Evolutionary conservation across 2,329 filamentous ascomycete species (phyloP), one percentile per base, ranked within the genome.

Genomic region (Aureobasidium melanogenum): DNA sequence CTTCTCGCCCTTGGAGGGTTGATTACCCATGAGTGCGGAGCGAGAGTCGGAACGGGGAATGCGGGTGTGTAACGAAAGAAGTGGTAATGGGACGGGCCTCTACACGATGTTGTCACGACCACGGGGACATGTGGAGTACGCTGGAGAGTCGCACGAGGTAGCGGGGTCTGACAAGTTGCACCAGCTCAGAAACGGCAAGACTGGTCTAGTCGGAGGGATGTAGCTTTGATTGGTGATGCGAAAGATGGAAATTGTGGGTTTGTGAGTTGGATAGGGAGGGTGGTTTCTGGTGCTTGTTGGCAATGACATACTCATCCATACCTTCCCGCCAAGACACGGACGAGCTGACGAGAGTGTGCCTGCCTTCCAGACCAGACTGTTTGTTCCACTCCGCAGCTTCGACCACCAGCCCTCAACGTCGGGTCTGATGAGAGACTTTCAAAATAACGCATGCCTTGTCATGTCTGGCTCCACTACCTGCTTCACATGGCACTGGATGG

Each of bases 21-120:
- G 84, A 75, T 91, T 91, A 72, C 88, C 88, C 88, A 92, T 92
- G 56, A 9, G 12, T 26, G 41, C 41, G 34, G 56, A 32, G 39
- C 30, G n/a, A 51, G 17, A 60, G 38, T 51, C 28, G 57, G 57
- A 41, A 24, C 22, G 57, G 46, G 34, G 32, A 36, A 28, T 58
- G 54, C 43, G 57, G 34, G 43, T 47, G 54, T 59, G 56, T 50
- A 59, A 50, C 43, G 44, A 59, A 46, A 19, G 47, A 28, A 24
- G 32, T 26, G 38, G n/a, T 17, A 34, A 22, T 17, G 28, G 26
- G 38, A 52, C 34, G 46, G 46, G 44, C 57, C 46, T 50, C 46
- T 50, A 60, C 69, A 84, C 80, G 67, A 79, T 77, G 64, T 80
- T 71, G 71, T 82, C 76, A 70, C 79, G 72, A 68, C 75, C 69